Evolutionary conservation across 768 basidiomycete genomes (phyloP).

Genomic region (Phanerochaete carnosa): DNA sequence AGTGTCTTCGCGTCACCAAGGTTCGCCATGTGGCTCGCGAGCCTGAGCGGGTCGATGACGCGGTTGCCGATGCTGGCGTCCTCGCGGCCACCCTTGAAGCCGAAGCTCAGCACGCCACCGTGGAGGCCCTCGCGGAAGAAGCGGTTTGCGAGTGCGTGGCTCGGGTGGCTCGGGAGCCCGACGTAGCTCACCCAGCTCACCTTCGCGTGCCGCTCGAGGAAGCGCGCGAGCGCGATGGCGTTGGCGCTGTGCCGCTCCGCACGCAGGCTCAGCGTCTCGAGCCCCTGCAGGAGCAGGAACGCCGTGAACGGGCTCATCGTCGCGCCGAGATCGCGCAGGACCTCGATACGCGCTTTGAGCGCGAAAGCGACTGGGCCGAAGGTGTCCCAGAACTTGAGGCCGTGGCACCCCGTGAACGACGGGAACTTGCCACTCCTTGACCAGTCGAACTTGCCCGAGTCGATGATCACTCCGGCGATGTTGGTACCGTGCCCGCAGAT

Average conservation of each 20-base stretch:
- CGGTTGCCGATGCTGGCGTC: conserved; percentile 44
- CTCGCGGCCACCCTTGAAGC: conserved; percentile 51
- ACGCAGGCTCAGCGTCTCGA: conserved; percentile 74
- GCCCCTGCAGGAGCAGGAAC: conserved; percentile 73
- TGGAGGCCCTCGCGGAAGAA: conserved; percentile 54
- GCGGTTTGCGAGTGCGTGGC: conserved; percentile 54
- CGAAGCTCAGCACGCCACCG: conserved; percentile 79
- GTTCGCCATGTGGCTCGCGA: conserved; percentile 73
- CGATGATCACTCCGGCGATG: conserved; percentile 73
- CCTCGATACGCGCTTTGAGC: conserved; percentile 59
- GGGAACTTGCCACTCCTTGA: conserved; percentile 65
- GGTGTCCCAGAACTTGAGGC: conserved; percentile 59
- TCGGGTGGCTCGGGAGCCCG: conserved; percentile 61
- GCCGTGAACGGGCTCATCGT: conserved; percentile 67
- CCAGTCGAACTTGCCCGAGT: conserved; percentile 78
- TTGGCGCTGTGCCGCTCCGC: conserved; percentile 71
- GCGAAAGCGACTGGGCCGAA: conserved; percentile 67
- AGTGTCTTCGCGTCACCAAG: conserved; percentile 80
- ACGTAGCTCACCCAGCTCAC: conserved; percentile 80
- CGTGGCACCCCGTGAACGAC: conserved; percentile 74
- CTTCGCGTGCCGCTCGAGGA: conserved; percentile 60
- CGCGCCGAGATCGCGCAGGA: conserved; percentile 67
- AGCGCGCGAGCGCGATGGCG: conserved; percentile 64
- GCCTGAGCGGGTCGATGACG: conserved; percentile 65
- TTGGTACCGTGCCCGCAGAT: conserved; percentile 80